phyloP scores from a whole-genome alignment of 345 rosid species.

The Triadica sebifera region DNA sequence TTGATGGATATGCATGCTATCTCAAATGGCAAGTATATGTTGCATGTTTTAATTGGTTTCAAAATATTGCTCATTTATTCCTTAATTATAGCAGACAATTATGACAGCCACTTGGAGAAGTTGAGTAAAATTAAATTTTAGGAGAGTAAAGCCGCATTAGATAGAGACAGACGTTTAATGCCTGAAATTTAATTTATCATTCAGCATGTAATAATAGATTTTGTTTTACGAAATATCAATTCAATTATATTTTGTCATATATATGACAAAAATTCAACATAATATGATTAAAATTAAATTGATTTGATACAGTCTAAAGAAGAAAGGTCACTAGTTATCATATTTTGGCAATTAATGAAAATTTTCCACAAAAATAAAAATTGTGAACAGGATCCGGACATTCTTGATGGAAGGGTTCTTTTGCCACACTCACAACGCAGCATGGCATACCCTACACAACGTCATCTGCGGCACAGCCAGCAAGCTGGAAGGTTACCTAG shows the following conservation, averaged over 20 bases:
- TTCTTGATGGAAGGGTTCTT: constrained; percentile 86
- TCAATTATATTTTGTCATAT: no score
- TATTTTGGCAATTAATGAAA: no score
- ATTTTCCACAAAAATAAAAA: not conserved
- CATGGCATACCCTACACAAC: constrained; percentile 99
- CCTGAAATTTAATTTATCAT: no score
- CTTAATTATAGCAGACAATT: no score
- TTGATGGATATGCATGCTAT: no score
- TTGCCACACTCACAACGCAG: constrained; percentile 90
- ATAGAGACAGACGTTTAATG: constrained; percentile 3
- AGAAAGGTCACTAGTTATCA: no score
- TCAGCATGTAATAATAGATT: no score
- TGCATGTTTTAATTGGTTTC: not conserved
- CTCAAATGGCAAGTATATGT: not conserved
- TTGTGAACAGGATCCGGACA: constrained; percentile 58
- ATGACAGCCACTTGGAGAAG: no score
- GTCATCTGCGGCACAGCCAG: constrained; percentile 81
- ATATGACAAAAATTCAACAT: no score
- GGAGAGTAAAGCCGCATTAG: not conserved
- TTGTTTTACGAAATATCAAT: no score
- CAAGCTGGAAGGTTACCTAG: constrained; percentile 75
- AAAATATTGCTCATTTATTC: not conserved
- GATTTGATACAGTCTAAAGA: no score
- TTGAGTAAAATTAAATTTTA: not conserved
- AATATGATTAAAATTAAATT: no score